Percentiles rank a stretch among this genome's conserved stretches.
Conservation (phyloP, 73 alveolate genomes). For the Symbiodinium natans region DNA sequence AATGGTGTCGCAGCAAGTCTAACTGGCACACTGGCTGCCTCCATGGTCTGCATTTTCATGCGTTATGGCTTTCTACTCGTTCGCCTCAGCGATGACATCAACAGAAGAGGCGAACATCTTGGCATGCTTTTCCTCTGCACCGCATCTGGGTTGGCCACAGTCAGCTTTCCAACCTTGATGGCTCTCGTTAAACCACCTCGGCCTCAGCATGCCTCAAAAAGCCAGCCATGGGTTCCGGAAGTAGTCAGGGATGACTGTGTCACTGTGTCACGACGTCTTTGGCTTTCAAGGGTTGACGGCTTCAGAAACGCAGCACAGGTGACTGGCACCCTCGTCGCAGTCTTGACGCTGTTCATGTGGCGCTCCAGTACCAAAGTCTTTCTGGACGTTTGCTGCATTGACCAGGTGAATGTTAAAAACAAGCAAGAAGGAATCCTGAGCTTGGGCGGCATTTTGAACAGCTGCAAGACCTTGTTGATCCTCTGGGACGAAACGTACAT, state of each 20-base stretch:
- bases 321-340: not conserved
- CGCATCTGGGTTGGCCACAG: not conserved
- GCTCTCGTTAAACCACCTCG: not conserved
- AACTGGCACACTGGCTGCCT: slow-evolving; percentile 1
- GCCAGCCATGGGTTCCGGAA: not conserved
- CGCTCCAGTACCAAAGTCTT: not conserved
- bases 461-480: not conserved
- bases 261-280: not conserved
- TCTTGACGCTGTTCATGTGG: slow-evolving; percentile 8
- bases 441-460: slow-evolving; percentile 1
- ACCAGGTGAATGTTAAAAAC: not conserved
- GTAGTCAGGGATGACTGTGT: not conserved
- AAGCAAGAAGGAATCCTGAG: not conserved
- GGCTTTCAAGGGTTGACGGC: not conserved
- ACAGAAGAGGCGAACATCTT: not conserved
- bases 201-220: not conserved
- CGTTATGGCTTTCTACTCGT: not conserved
- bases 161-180: not conserved
- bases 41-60: not conserved
- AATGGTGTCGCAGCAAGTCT: not conserved
- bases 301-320: not conserved
- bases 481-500: slow-evolving; percentile 6
- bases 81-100: not conserved
- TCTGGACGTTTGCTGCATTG: slow-evolving; percentile 40
- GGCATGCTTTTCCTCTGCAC: not conserved